Evolutionary conservation across 1,284 basidiomycete genomes (phyloP), one percentile per base, ranked within the genome.

Genomic region (Trametes pubescens): DNA sequence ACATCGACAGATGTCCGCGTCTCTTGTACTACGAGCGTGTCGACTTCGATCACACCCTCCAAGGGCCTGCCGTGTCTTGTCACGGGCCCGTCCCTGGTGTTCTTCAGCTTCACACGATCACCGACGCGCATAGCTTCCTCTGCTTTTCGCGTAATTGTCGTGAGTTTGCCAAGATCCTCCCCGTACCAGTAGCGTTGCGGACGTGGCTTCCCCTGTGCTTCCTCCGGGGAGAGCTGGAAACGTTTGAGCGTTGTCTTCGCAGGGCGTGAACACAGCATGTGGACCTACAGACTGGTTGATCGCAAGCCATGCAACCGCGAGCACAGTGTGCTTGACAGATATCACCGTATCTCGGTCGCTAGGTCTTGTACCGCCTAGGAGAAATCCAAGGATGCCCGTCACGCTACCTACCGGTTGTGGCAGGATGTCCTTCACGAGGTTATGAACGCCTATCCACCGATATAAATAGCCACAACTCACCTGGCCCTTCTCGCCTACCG

Each of bases 271-370:
- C 18, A 26, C n/a, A 32, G n/a, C 26, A 13, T 8, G 32, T 10
- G 43, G 32, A 22, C 86, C 66, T 72, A 94, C 94, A 59, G 84
- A 86, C 81, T 96, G 95, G 71, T 95, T 96, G 64, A 96, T 81
- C 16, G 94, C 95, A 14, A 96, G 83, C 95, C 95, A 98, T 52
- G 90, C 87, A 67, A 98, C 81, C 24, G 90, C 93, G 61, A 95
- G 83, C 37, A 93, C 88, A 13, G 88, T 90, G 62, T 95, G 94
- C 69, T 86, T 87, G 44, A 96, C 86, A 29, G 87, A 84, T 29
- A 96, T 81, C 24, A 94, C 91, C 1, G 85, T 87, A 65, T 91
- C 90, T 22, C 80, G 71, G 52, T 75, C 72, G 54, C 79, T 79
- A 29, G 82, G 78, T 61, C 81, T 76, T 62, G 75, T 79, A 58